Conservation (phyloP, 2,329 filamentous ascomycete genomes). For the Penicillium sp. region DNA sequence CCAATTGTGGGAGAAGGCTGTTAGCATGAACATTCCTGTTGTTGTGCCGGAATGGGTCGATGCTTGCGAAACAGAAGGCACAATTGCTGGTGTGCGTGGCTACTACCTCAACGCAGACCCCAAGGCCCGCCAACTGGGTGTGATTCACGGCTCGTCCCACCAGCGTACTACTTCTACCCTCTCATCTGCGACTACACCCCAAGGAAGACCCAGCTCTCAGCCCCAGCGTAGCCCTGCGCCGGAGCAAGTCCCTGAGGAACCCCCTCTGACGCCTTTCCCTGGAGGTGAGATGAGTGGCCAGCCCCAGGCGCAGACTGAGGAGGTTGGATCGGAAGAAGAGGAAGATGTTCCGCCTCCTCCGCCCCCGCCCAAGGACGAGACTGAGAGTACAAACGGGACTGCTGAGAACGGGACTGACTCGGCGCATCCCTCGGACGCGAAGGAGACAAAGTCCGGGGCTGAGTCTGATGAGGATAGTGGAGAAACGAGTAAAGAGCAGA, state of each 20-base stretch:
- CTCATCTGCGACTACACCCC: slow-evolving; percentile 30
- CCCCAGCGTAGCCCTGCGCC: slow-evolving; percentile 21
- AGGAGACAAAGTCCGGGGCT: slow-evolving; percentile 15
- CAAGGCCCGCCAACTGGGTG: slow-evolving; percentile 56
- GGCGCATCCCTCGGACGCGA: slow-evolving; percentile 9
- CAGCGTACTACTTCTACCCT: slow-evolving; percentile 33
- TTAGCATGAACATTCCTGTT: slow-evolving; percentile 96
- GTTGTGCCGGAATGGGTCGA: slow-evolving; percentile 97
- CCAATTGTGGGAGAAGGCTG: slow-evolving; percentile 89
- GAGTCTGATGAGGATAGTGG: slow-evolving; percentile 13
- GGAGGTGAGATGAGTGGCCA: slow-evolving; percentile 31
- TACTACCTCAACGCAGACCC: slow-evolving; percentile 92
- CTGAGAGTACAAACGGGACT: slow-evolving; percentile 22
- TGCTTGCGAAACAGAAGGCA: slow-evolving; percentile 89
- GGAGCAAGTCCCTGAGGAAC: slow-evolving; percentile 28
- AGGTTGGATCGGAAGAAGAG: slow-evolving; percentile 30
- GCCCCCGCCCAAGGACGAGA: slow-evolving; percentile 32
- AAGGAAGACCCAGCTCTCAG: slow-evolving; percentile 26
- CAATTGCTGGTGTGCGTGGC: slow-evolving; percentile 89
- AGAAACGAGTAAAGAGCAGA: slow-evolving; percentile 27
- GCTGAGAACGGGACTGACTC: slow-evolving; percentile 18
- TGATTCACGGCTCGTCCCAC: slow-evolving; percentile 34
- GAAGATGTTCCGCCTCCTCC: slow-evolving; percentile 26
- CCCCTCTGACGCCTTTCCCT: slow-evolving; percentile 38
- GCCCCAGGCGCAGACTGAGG: slow-evolving; percentile 29